A percentile compares a stretch with the other conserved stretches of the same genome.
Evolutionary conservation across 768 basidiomycete genomes (phyloP).

Genomic region (Leccinum disarticulatum): DNA sequence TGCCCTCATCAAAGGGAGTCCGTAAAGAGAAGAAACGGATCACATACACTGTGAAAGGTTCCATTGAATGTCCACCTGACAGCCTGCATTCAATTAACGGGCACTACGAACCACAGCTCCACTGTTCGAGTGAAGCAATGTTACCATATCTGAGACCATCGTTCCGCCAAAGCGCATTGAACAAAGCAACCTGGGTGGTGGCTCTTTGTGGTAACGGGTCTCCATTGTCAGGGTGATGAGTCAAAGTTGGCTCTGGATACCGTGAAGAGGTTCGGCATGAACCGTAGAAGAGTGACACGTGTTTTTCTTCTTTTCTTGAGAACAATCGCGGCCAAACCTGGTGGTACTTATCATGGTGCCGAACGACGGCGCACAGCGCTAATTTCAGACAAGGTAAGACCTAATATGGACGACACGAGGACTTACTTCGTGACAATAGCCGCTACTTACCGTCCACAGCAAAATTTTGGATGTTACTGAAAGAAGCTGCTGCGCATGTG

Average conservation of each 20-base stretch:
- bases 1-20: conserved; percentile 5
- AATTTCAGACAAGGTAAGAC: background rate
- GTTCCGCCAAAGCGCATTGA: conserved; percentile 35
- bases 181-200: background rate
- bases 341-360: no score
- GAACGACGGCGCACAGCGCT: background rate
- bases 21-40: background rate
- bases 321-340: background rate
- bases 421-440: background rate
- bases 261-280: background rate
- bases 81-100: background rate
- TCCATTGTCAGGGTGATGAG: conserved; percentile 2
- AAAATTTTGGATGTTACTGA: background rate
- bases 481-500: background rate
- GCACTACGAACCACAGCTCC: background rate
- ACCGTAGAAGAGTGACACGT: background rate
- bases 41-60: background rate
- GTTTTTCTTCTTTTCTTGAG: background rate
- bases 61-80: background rate
- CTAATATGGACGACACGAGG: background rate
- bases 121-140: conserved; percentile 47
- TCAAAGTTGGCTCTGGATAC: background rate
- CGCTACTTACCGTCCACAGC: background rate
- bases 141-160: conserved; percentile 39
- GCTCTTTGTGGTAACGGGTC: conserved; percentile 24